Evolutionary conservation across 495 filamentous ascomycete species (phyloP).

Genomic region (Neurospora discreta): DNA sequence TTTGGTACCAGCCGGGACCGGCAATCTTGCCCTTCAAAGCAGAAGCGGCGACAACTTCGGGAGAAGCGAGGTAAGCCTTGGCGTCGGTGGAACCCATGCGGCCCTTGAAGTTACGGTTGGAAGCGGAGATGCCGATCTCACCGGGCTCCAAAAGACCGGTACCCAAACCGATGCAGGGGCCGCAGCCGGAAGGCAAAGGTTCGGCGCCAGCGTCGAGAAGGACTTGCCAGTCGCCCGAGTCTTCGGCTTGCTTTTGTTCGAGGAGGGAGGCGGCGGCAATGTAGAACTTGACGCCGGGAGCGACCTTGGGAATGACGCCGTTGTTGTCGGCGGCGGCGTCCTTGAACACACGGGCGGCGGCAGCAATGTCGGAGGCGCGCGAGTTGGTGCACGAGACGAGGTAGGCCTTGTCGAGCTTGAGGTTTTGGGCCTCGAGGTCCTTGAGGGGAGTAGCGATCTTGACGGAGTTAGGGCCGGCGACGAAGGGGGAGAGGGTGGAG

Average conservation of each 20-base stretch:
- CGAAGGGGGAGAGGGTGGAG: constrained; percentile 73
- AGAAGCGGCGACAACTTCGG: constrained; percentile 86
- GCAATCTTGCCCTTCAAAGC: constrained; percentile 67
- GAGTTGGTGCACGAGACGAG: constrained; percentile 89
- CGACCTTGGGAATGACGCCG: constrained; percentile 59
- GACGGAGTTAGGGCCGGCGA: constrained; percentile 86
- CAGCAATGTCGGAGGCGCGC: constrained; percentile 68
- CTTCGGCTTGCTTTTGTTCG: constrained; percentile 73
- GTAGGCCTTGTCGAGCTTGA: constrained; percentile 78
- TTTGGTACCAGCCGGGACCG: constrained; percentile 72
- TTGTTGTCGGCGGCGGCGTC: constrained; percentile 44
- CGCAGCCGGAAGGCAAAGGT: constrained; percentile 68
- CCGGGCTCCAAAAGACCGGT: constrained; percentile 73
- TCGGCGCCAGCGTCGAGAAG: constrained; percentile 71
- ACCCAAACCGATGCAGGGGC: constrained; percentile 84
- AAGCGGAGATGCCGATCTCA: constrained; percentile 81
- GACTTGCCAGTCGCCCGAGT: constrained; percentile 76
- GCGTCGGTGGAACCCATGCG: constrained; percentile 79
- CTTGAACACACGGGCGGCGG: constrained; percentile 78
- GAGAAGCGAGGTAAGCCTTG: constrained; percentile 79
- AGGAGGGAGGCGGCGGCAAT: constrained; percentile 77
- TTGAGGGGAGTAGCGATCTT: constrained; percentile 71
- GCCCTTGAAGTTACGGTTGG: constrained; percentile 89
- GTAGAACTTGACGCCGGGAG: constrained; percentile 73
- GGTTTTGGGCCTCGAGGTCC: constrained; percentile 60